phyloP scores from a whole-genome alignment of 306 rosid genomes.

The Notholithocarpus densiflorus region DNA sequence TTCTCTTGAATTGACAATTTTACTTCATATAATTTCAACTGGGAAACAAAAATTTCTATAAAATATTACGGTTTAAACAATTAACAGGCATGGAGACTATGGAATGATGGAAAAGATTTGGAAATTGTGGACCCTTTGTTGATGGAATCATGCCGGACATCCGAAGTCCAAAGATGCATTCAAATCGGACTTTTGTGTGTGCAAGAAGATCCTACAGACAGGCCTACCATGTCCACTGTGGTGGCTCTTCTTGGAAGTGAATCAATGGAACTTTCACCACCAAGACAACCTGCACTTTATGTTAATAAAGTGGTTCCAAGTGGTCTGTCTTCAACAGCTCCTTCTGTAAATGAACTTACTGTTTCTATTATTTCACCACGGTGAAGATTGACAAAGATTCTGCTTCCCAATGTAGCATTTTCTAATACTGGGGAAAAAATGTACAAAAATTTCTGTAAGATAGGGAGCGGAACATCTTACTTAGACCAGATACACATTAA shows the following conservation, averaged over 20 bases:
- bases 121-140: conserved; percentile 45
- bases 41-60: too few relatives aligned
- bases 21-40: background rate
- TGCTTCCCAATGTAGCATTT: background rate
- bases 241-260: conserved; percentile 37
- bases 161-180: conserved; percentile 35
- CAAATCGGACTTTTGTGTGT: conserved; percentile 56
- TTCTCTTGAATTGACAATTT: background rate
- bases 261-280: conserved; percentile 36
- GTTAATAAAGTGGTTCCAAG: conserved; percentile 7
- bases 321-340: conserved; percentile 11
- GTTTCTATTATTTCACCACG: conserved; percentile 25
- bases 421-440: background rate
- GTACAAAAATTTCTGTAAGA: background rate
- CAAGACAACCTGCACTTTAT: conserved; percentile 44
- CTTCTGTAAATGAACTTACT: conserved; percentile 13
- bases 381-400: background rate
- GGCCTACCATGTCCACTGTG: conserved; percentile 52
- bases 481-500: too few relatives aligned
- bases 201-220: conserved; percentile 47
- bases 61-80: background rate
- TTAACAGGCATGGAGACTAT: conserved; percentile 49
- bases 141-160: conserved; percentile 13
- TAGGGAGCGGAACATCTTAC: background rate
- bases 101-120: conserved; percentile 41